Evolutionary conservation across 768 basidiomycete genomes (phyloP).

Genomic region (Suillus subaureus): DNA sequence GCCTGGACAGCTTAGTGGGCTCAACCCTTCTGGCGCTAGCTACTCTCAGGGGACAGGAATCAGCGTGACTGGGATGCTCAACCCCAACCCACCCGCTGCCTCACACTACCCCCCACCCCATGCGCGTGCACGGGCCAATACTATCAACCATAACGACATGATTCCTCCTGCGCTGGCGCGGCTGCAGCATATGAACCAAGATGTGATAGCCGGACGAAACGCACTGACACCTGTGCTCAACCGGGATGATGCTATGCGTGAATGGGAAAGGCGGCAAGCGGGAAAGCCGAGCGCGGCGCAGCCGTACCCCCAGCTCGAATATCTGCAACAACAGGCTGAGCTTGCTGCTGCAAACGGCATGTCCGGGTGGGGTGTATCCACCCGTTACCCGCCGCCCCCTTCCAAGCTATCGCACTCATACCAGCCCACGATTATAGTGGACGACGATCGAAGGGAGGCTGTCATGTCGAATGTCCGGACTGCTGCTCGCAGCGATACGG

Average conservation of each 20-base stretch:
- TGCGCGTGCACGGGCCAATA: slow-evolving; percentile 82
- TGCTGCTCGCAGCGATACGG: slow-evolving; percentile 55
- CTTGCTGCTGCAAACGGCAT: slow-evolving; percentile 67
- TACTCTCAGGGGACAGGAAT: slow-evolving; percentile 21
- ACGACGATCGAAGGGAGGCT: slow-evolving; percentile 74
- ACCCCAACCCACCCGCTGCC: slow-evolving; percentile 58
- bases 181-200: slow-evolving; percentile 86
- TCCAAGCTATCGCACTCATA: slow-evolving; percentile 36
- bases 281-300: slow-evolving; percentile 72
- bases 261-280: slow-evolving; percentile 91
- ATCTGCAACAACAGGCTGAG: slow-evolving; percentile 91
- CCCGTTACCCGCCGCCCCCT: slow-evolving; percentile 48
- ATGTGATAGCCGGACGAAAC: slow-evolving; percentile 74
- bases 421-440: slow-evolving; percentile 55
- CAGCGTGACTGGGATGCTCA: slow-evolving; percentile 31
- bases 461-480: slow-evolving; percentile 79
- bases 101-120: slow-evolving; percentile 63
- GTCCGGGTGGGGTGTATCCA: slow-evolving; percentile 49
- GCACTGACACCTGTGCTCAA: slow-evolving; percentile 93
- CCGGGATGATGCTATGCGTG: slow-evolving; percentile 90
- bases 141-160: slow-evolving; percentile 83
- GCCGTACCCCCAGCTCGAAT: slow-evolving; percentile 89
- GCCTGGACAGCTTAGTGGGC: slow-evolving; percentile 21
- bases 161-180: slow-evolving; percentile 95
- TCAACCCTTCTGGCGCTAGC: slow-evolving; percentile 14